Base-by-base conservation (phyloP, 1,139 yeast genomes). In the Pichia sp. region DNA sequence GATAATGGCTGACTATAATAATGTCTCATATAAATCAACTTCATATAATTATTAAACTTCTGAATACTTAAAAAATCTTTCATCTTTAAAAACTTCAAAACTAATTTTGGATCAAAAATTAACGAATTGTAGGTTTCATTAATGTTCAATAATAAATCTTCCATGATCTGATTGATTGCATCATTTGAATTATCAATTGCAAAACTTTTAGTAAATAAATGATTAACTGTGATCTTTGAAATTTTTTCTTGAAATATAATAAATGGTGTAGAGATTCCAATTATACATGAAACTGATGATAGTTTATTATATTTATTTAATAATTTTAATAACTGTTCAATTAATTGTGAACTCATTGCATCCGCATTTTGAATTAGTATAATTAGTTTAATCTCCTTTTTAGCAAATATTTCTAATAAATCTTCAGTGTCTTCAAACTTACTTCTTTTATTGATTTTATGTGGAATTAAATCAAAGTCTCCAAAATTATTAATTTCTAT, bases 1-100 rank as follows among this genome's bases (percentile, higher is more conserved):
- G 86, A 73, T 51, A 83, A 74, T 1, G 93, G 89, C 68, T 82
- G 84, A 54, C 80, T 82, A 62, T 79, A 86, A 64, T 80, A 87
- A 62, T 84, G 85, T 6, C 83, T 75, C 88, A 87, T 83, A 60
- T 82, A 74, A 30, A 83, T 70, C 55, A 85, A 73, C 59, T 82
- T 83, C 57, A 87, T 69, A 46, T 79, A 76, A 18, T 84, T 86
- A 46, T 82, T 74, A 28, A 75, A 68, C 46, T 70, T 64, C 5
- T 60, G 46, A 38, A 65, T 59, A 55, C 67, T 63, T 18, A 65
- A 57, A 42, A 55, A 53, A n/a, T 61, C 56, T 36, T 59, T 59
- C 48, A 54, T 44, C 22, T 59, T 46, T 29, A 65, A 53, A 45
- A 63, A 64, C 29, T 59, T 55, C 42, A 63, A 55, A 27, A 63